phyloP scores from a whole-genome alignment of 2,329 filamentous ascomycete genomes.

The Dactylellina parvicollis region DNA sequence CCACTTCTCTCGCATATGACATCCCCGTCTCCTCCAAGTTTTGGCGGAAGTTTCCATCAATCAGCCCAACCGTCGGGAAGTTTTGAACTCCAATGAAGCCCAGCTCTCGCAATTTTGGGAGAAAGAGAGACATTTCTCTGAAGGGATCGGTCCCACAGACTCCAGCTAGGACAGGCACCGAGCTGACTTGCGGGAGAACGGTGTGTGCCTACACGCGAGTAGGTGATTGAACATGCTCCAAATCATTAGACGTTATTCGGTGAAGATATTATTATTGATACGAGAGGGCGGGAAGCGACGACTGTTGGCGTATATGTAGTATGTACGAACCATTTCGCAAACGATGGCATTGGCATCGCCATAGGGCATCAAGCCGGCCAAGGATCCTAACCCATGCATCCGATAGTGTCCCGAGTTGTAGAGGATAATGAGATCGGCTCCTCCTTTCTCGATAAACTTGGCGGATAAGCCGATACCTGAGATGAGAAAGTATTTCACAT shows the following conservation, averaged over 20 bases:
- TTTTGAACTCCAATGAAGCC: constrained; percentile 78
- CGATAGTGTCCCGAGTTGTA: constrained; percentile 78
- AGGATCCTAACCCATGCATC: constrained; percentile 76
- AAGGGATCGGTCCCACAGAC: constrained; percentile 78
- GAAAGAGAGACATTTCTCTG: constrained; percentile 70
- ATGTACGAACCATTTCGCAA: constrained; percentile 63
- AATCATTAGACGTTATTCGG: not conserved
- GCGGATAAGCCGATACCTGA: constrained; percentile 74
- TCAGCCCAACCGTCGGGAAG: constrained; percentile 76
- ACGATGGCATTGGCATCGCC: constrained; percentile 65
- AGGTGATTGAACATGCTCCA: too few species aligned
- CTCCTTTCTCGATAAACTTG: constrained; percentile 75
- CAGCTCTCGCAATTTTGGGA: constrained; percentile 69
- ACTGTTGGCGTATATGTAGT: too few species aligned
- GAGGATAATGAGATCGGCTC: constrained; percentile 75
- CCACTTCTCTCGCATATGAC: constrained; percentile 74
- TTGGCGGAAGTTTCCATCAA: constrained; percentile 73
- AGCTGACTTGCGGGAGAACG: constrained; percentile 72
- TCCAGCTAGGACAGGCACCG: constrained; percentile 74
- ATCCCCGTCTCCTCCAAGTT: constrained; percentile 78
- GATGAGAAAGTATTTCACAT: not conserved
- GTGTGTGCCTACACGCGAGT: constrained; percentile 69
- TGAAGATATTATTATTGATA: too few species aligned
- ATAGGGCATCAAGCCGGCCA: constrained; percentile 66
- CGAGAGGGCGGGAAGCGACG: too few species aligned